A percentile compares a stretch with the other conserved stretches of the same genome.
phyloP scores from a whole-genome alignment of 2,329 filamentous ascomycete species.

The Fusarium euwallaceae region DNA sequence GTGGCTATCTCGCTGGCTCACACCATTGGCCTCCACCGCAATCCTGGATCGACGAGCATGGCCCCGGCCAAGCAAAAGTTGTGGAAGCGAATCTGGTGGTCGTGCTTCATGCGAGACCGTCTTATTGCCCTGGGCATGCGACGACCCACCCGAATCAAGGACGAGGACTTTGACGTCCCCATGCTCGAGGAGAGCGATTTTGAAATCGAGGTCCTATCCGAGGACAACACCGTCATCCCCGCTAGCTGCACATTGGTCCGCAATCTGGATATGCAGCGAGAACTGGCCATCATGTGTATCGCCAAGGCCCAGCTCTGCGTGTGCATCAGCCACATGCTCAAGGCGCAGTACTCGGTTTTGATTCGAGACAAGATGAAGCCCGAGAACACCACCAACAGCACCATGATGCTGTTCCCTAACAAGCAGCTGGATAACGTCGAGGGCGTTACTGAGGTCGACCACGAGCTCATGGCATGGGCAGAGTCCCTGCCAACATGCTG shows the following conservation, averaged over 20 bases:
- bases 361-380: constrained; percentile 85
- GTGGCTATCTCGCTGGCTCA: constrained; percentile 93
- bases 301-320: constrained; percentile 91
- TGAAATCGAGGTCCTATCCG: constrained; percentile 77
- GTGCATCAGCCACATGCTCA: constrained; percentile 89
- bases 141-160: constrained; percentile 90
- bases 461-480: constrained; percentile 83
- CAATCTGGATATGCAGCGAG: constrained; percentile 78
- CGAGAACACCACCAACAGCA: constrained; percentile 79
- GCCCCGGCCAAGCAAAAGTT: constrained; percentile 79
- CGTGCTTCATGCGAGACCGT: constrained; percentile 93
- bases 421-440: constrained; percentile 86
- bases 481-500: constrained; percentile 78
- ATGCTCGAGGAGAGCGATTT: constrained; percentile 91
- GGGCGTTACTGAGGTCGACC: constrained; percentile 83
- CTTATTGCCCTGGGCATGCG: constrained; percentile 95
- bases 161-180: constrained; percentile 92
- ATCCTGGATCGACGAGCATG: constrained; percentile 83
- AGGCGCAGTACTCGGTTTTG: constrained; percentile 91
- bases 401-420: constrained; percentile 93
- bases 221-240: constrained; percentile 76
- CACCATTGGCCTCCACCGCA: constrained; percentile 92
- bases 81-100: constrained; percentile 99
- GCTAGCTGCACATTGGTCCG: constrained; percentile 78
- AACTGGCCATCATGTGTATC: constrained; percentile 90